phyloP scores from a whole-genome alignment of 176 grass and related monocot genomes.

The Triticum urartu region DNA sequence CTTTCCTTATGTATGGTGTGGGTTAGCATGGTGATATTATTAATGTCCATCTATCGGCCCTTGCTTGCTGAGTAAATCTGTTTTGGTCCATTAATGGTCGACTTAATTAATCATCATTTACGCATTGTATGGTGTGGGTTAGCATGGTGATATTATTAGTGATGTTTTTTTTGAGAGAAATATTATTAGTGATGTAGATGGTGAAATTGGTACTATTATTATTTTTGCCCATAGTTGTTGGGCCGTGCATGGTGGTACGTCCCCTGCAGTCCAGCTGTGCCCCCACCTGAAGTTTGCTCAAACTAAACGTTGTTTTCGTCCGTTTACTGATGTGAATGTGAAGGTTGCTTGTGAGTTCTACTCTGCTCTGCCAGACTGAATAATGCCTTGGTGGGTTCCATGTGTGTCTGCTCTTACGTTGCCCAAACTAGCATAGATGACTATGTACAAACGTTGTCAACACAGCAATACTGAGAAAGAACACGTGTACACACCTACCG shows the following conservation, averaged over 20 bases:
- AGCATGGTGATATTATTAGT: background rate
- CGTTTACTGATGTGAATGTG: background rate
- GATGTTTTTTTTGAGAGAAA: too few relatives aligned
- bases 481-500: background rate
- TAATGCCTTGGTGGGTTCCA: background rate
- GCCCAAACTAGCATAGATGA: background rate
- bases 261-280: slow-evolving; percentile 35
- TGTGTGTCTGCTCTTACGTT: background rate
- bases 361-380: background rate
- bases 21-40: too few relatives aligned
- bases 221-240: background rate
- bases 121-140: too few relatives aligned
- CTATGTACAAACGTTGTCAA: background rate
- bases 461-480: background rate
- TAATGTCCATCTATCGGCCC: too few relatives aligned
- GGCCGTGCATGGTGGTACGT: slow-evolving; percentile 1
- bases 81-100: background rate
- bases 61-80: background rate
- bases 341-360: background rate
- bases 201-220: background rate
- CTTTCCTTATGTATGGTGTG: background rate
- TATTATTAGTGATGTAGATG: too few relatives aligned
- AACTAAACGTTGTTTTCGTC: background rate
- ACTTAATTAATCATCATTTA: too few relatives aligned
- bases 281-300: background rate